Conservation (phyloP, 768 basidiomycete genomes). For the Boletus vinaceobasis region DNA sequence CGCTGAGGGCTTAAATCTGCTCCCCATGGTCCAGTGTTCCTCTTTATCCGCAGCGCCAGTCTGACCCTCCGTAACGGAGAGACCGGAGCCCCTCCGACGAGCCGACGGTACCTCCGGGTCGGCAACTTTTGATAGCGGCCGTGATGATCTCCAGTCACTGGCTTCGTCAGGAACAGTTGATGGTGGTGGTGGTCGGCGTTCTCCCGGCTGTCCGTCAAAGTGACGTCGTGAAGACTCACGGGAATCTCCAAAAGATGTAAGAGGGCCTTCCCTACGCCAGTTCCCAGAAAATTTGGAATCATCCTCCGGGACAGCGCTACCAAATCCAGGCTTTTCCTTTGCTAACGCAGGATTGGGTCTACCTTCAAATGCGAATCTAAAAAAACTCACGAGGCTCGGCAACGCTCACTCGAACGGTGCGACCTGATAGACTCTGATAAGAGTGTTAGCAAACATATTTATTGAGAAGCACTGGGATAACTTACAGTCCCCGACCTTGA, state of each 20-base stretch:
- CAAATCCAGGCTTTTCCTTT: slow-evolving; percentile 66
- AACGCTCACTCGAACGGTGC: slow-evolving; percentile 86
- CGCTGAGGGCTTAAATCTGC: slow-evolving; percentile 62
- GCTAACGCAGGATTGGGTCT: slow-evolving; percentile 42
- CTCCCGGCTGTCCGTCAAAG: slow-evolving; percentile 51
- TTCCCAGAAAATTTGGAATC: slow-evolving; percentile 78
- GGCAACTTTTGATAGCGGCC: slow-evolving; percentile 35
- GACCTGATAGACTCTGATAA: slow-evolving; percentile 63
- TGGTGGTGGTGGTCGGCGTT: slow-evolving; percentile 41
- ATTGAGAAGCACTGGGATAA: slow-evolving; percentile 1
- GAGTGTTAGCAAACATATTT: not conserved
- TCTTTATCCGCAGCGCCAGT: slow-evolving; percentile 67
- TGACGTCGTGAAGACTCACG: slow-evolving; percentile 65
- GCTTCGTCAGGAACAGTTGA: slow-evolving; percentile 56
- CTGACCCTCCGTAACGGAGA: slow-evolving; percentile 43
- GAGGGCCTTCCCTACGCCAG: slow-evolving; percentile 87
- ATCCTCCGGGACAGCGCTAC: slow-evolving; percentile 54
- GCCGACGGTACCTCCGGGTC: slow-evolving; percentile 48
- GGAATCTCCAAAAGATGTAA: slow-evolving; percentile 63
- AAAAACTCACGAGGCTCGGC: slow-evolving; percentile 86
- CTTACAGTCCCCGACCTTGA: slow-evolving; percentile 67
- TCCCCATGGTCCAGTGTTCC: slow-evolving; percentile 72
- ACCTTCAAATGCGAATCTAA: not conserved
- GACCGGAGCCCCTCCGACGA: slow-evolving; percentile 58
- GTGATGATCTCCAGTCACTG: slow-evolving; percentile 71